phyloP scores from a whole-genome alignment of 371 early-diverging fungal genomes.

The Mucor irregularis region DNA sequence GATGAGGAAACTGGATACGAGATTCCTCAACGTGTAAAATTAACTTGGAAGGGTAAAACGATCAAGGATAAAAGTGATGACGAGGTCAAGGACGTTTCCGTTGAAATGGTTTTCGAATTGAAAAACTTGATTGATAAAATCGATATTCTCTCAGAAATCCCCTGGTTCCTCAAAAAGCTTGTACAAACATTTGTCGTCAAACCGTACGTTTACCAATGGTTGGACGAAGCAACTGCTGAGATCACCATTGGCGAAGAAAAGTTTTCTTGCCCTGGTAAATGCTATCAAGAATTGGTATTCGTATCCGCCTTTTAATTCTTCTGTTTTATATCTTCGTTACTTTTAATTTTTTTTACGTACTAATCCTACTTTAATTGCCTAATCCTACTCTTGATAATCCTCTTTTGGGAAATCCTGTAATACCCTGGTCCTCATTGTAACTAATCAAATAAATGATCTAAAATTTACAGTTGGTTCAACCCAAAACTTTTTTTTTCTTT shows the following conservation, averaged over 20 bases:
- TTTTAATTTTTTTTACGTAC: no score
- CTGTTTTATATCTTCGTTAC: no score
- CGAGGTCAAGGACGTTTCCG: constrained; percentile 61
- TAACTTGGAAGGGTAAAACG: constrained; percentile 78
- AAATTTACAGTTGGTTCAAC: no score
- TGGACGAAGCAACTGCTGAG: constrained; percentile 63
- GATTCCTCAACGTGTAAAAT: constrained; percentile 71
- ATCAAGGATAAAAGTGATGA: constrained; percentile 46
- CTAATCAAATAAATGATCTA: no score
- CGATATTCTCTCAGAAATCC: constrained; percentile 87
- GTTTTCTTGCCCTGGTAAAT: constrained; percentile 54
- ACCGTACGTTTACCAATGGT: constrained; percentile 92
- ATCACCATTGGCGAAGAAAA: constrained; percentile 70
- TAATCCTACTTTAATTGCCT: no score
- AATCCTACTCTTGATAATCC: no score
- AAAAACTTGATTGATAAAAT: constrained; percentile 73
- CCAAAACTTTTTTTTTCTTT: background rate
- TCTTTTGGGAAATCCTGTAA: no score
- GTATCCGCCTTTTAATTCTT: constrained; percentile 57
- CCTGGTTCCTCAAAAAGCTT: constrained; percentile 84
- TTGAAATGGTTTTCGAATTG: constrained; percentile 61
- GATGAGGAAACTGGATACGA: constrained; percentile 80
- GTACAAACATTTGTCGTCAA: constrained; percentile 92
- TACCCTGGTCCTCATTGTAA: no score
- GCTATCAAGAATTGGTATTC: constrained; percentile 70